Base-by-base conservation (phyloP, 2,329 filamentous ascomycete genomes). In the Didymella lethalis region DNA sequence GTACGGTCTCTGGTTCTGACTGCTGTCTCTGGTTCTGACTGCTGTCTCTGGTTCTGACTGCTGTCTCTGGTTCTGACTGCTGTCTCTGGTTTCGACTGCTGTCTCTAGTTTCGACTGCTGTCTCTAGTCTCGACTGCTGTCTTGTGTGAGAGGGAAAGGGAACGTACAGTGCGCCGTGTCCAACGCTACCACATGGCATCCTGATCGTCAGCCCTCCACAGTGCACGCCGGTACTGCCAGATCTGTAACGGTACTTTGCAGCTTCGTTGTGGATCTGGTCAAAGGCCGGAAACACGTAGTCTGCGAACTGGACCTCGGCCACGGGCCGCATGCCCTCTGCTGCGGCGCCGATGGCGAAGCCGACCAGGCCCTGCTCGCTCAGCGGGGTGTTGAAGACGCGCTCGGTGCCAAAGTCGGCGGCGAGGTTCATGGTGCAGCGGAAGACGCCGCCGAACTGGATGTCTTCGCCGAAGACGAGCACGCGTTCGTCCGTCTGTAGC, bases 391-490 rank as follows among this genome's bases (percentile, higher is more conserved):
- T 98, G 83, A 99, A 99, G 32, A 99, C 93, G 57, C 95, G 85
- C 57, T 95, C 90, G 2, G 87, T 85, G 8, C 95, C 95, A 75
- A 95, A 96, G 55, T 92, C 92, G 62, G 93, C 90, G 31, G 92
- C 88, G 16, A 99, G 84, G 68, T 93, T 92, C 88, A 95, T 94
- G 31, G 92, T 94, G 79, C 93, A 97, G 56, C 95, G 86, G 74
- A 99, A 99, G 16, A 99, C 95, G 53, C 95, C 95, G 41, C 95
- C 95, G 69, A 99, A 99, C 14, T 95, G 92, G 7, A 99, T 93
- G 74, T 99, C 95, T 78, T 99, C 95, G 41, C 95, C 95, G 71
- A 99, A 99, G 10, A 99, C 84, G 56, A 98, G 81, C 23, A 97
- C 92, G 18, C 89, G 88, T 64, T 96, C 92, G 69, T 97, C 93